These are phyloP conservation scores for Trichoderma cornu-damae DNA, from an alignment of 2,329 filamentous ascomycete species.

Conservation along the genomic window DNA sequence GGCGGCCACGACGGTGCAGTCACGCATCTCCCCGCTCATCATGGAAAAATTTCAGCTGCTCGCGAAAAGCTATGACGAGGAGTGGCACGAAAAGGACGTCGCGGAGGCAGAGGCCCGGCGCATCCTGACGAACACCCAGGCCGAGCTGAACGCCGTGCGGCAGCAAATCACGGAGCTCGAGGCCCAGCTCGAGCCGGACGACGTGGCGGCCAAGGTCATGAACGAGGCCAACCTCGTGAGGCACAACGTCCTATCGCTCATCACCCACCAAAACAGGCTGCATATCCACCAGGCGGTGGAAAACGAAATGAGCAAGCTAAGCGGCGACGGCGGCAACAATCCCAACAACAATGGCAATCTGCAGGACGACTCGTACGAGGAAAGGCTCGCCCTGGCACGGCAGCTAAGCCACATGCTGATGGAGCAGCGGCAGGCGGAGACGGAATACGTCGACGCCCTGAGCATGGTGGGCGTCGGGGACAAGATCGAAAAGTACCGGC, in stretches of 20 bases:
- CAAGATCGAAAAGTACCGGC: constrained; percentile 68
- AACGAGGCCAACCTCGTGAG: constrained; percentile 48
- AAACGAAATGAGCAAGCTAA: constrained; percentile 45
- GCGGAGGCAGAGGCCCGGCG: constrained; percentile 63
- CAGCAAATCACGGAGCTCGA: constrained; percentile 57
- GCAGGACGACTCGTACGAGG: constrained; percentile 45
- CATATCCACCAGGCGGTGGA: constrained; percentile 50
- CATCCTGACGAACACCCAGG: constrained; percentile 60
- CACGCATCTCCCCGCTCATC: constrained; percentile 63
- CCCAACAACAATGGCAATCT: constrained; percentile 17
- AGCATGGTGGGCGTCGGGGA: constrained; percentile 66
- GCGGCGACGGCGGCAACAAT: constrained; percentile 38
- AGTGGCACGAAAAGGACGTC: constrained; percentile 67
- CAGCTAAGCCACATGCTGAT: constrained; percentile 52
- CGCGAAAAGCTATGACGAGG: constrained; percentile 65
- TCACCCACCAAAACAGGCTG: constrained; percentile 49
- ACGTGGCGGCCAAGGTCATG: constrained; percentile 45
- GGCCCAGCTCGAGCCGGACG: constrained; percentile 50
- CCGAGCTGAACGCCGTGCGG: constrained; percentile 58
- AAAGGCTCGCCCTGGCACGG: constrained; percentile 53
- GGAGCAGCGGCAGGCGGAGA: constrained; percentile 58
- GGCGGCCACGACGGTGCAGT: constrained; percentile 64
- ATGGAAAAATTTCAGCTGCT: constrained; percentile 68
- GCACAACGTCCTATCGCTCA: constrained; percentile 45
- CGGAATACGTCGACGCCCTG: constrained; percentile 63